Base-by-base conservation (phyloP, 805 yeast genomes). In the Spathaspora sp. region DNA sequence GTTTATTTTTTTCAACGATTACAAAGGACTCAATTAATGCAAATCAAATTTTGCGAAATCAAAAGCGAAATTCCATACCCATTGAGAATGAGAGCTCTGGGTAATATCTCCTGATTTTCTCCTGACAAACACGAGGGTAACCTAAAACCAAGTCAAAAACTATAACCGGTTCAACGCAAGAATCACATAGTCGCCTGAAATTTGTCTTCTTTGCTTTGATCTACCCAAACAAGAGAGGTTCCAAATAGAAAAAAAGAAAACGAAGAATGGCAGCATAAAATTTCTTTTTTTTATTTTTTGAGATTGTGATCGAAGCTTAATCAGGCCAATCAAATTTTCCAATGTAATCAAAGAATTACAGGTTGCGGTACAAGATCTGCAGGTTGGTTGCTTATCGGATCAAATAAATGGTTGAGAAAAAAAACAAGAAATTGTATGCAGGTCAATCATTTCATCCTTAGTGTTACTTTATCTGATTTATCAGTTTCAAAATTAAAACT, bases 271-370 rank as follows among this genome's bases (percentile, higher is more conserved):
- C 45, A 42, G 45, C 16, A 12, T 23, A 19, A 23, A 18, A 44
- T 17, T 44, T 44, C 23, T 20, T 44, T 44, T 44, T 44, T 44
- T 44, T 12, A 20, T 32, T 16, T 5, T 28, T 44, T 44, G n/a
- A 35, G 40, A 35, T 35, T 35, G 40, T 35, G 16, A 16, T 14
- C n/a, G 12, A 14, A 42, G 8, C 32, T 14, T 32, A 42, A 48
- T 48, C 50, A 42, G 32, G 18, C 50, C 50, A 48, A 48, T 48
- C 23, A 48, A 42, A 42, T 19, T 29, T 48, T 26, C 7, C 17
- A 11, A 2, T 48, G 50, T 48, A 42, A 48, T 48, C 50, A 18
- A 20, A 10, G 28, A 48, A 42, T 19, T 44, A 26, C 47, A 44
- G 47, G 39, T 44, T 44, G 23, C 3, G 32, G 39, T 11, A 28